Evolutionary conservation across 164 flowering plant genomes (phyloP).

Genomic region (Liquidambar formosana): DNA sequence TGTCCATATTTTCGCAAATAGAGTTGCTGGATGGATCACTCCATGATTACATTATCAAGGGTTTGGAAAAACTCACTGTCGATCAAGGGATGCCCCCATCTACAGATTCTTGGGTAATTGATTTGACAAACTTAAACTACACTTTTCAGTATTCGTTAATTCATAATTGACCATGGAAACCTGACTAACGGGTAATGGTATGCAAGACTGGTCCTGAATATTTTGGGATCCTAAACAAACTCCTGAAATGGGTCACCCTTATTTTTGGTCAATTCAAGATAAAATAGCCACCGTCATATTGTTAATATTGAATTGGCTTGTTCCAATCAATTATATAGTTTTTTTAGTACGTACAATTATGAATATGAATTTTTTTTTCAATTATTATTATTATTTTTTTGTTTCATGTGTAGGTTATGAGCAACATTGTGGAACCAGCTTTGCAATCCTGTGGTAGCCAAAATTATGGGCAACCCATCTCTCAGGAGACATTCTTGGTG

Average conservation of each 20-base stretch:
- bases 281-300: too few species aligned
- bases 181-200: too few species aligned
- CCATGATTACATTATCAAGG: slow-evolving; percentile 47
- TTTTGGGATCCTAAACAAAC: too few species aligned
- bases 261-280: too few species aligned
- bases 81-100: slow-evolving; percentile 95
- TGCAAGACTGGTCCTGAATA: too few species aligned
- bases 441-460: slow-evolving; percentile 30
- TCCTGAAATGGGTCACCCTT: too few species aligned
- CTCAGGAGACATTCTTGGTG: slow-evolving; percentile 62
- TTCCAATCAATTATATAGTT: too few species aligned
- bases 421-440: slow-evolving; percentile 75
- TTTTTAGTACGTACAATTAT: too few species aligned
- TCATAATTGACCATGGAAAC: too few species aligned
- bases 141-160: neutral
- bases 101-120: slow-evolving; percentile 83
- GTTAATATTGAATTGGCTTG: too few species aligned
- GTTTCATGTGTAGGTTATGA: slow-evolving; percentile 49
- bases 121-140: neutral
- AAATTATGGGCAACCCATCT: slow-evolving; percentile 30
- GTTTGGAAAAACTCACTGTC: slow-evolving; percentile 64
- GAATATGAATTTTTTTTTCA: neutral
- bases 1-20: slow-evolving; percentile 51
- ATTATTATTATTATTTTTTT: neutral
- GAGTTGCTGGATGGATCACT: slow-evolving; percentile 40